Base-by-base conservation (phyloP, 148 eudicot species). In the Nyssa sinensis region DNA sequence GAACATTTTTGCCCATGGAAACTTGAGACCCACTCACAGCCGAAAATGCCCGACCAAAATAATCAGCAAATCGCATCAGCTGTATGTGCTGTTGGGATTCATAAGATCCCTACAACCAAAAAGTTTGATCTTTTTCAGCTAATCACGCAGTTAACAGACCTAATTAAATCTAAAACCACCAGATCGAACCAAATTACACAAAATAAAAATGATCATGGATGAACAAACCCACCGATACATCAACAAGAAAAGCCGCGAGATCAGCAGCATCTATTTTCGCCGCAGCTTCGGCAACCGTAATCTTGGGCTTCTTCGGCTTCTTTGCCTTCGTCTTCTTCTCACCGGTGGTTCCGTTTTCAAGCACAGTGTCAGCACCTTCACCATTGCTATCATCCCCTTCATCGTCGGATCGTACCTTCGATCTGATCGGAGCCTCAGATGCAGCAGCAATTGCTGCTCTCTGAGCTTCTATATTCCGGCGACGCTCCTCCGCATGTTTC, bases 1-100 rank as follows among this genome's bases (percentile, higher is more conserved):
- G 57, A 90, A 84, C 51, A 78, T 58, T 78, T 92, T 92, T 32
- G 85, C 80, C 97, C 94, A 92, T 0, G 94, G 94, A 77, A 92
- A 92, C 67, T n/a, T 90, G 91, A 5, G 94, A 86, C 4, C 89
- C 79, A 66, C 78, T 79, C 71, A 92, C 97, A 7, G 81, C 82
- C 0, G 92, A 73, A 65, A 92, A 92, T 1, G 88, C 91, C 21
- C 92, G 86, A 9, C 89, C 97, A 32, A 90, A 92, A 64, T 85
- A 92, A 78, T 92, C 97, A 2, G 97, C 97, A 44, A 92, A 88
- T 82, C 94, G 77, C 97, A 90, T 86, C 86, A 92, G 72, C 75
- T 88, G 92, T 60, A 92, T 85, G 57, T 85, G 92, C 81, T 85
- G 88, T 65, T 89, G 94, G 41, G 78, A 37, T 75, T 80, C 94